Evolutionary conservation across 228 moss, liverwort and hornwort species (phyloP), one percentile per base, ranked within the genome.

Genomic region (Sphagnum fallax): DNA sequence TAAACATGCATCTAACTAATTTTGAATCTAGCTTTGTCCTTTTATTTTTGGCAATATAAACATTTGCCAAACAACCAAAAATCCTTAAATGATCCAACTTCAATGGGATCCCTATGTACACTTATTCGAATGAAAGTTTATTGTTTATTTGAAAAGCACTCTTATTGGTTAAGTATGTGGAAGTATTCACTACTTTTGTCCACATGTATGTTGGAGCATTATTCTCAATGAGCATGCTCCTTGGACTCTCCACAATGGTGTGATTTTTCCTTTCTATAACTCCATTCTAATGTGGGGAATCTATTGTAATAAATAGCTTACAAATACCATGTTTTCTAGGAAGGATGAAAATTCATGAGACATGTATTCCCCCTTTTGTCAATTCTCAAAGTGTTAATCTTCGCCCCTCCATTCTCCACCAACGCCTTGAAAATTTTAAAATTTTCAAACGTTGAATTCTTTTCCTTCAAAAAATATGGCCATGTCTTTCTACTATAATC

Each of bases 301-400:
- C 5, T 32, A 6, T 14, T 48, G 48, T 66, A 50, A 5, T 66
- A 32, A 66, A 5, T 0, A 16, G 0, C 5, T 48, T 32, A 4
- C 5, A 6, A 52, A 68, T 68, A 16, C 67, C 67, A 14, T 68
- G 50, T 18, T 51, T 18, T 52, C 52, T 16, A 48, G 6, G 5
- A 51, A 68, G 52, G 67, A 50, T 14, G 50, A 12, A 51, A 68
- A 68, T 50, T 68, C 67, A 10, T 68, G 11, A 7, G 67, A 68
- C n/a, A 16, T 68, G 52, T 10, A 68, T 52, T 68, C 67, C 11
- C 52, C 50, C 67, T 16, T 15, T 10, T 68, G 50, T 68, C 10
- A 12, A 4, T 68, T 52, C 0, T 51, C 4, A 68, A 16, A 5
- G 51, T 18, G 12, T 0, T 68, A 18, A 68, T 52, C n/a, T 48